Evolutionary conservation across 352 stramenopile species (phyloP), one percentile per base, ranked within the genome.

Genomic region (Globisporangium paddicum): DNA sequence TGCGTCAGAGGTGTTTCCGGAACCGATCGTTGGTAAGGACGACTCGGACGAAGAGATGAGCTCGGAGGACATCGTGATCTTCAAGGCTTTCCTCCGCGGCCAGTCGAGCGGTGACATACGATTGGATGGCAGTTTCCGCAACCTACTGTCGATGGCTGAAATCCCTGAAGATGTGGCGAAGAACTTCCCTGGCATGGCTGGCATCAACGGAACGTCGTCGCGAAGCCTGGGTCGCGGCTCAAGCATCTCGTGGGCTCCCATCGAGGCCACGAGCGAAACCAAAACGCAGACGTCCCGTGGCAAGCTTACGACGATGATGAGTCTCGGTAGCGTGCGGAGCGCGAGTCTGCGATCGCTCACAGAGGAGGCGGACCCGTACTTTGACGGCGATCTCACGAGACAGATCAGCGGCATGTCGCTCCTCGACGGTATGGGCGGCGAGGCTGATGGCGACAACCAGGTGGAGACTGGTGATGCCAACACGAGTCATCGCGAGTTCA

Each of bases 61-160:
- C 45, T 61, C 76, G 11, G 76, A 86, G 50, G 76, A 86, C 25
- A 65, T 86, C 23, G 76, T 77, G 65, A 86, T 86, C 52, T 65
- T 86, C 44, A 84, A 84, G 28, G 74, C 70, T 37, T 82, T 86
- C 51, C 60, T 86, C 46, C 76, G 74, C 25, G 72, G 70, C 1
- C 70, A 86, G 25, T 86, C 76, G 32, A 81, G 62, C 35, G 69
- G 69, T 13, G 84, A 73, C 21, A 56, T 84, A 10, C 65, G 53
- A 8, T 69, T 73, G 5, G 69, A 64, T 28, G 63, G 37, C 5
- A 68, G 62, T 37, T 68, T 65, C 48, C 62, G 62, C 32, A 68
- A 62, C 50, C 23, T 68, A 44, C 62, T 80, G 28, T 79, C 72
- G 5, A 67, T 68, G 9, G 63, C 69, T 1, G 77, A 72, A 25